Percentiles rank a stretch among this genome's conserved stretches.
Evolutionary conservation across 1,139 yeast species (phyloP).

Genomic region (Suhomyces taliae): DNA sequence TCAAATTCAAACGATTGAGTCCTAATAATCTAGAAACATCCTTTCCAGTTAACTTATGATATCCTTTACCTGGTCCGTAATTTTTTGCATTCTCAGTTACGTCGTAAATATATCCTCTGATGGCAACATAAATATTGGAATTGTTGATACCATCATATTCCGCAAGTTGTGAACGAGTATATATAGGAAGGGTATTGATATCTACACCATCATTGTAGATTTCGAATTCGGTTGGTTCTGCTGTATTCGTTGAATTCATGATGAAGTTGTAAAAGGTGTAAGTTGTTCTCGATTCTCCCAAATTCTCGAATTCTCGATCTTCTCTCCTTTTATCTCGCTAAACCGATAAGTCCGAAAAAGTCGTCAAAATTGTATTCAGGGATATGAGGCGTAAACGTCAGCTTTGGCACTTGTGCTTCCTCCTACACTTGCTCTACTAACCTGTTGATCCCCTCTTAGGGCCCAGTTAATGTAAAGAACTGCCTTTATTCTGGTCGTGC

Average conservation of each 20-base stretch:
- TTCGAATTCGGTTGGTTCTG: slow-evolving; percentile 10
- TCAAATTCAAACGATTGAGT: slow-evolving; percentile 46
- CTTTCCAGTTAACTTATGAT: slow-evolving; percentile 70
- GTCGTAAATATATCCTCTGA: slow-evolving; percentile 75
- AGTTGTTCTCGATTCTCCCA: background rate
- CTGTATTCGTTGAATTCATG: background rate
- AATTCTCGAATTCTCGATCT: background rate
- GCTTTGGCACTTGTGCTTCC: background rate
- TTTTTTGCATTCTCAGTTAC: slow-evolving; percentile 63
- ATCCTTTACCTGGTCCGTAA: slow-evolving; percentile 77
- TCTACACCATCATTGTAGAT: slow-evolving; percentile 21
- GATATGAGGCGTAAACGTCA: background rate
- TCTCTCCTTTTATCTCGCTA: background rate
- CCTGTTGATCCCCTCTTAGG: background rate
- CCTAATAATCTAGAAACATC: slow-evolving; percentile 74
- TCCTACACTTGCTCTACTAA: background rate
- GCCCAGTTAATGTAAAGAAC: background rate
- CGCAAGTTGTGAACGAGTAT: slow-evolving; percentile 36
- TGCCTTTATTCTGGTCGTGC: background rate
- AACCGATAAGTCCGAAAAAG: slow-evolving; percentile 1
- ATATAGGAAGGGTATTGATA: slow-evolving; percentile 30
- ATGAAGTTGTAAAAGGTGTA: background rate
- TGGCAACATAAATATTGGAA: slow-evolving; percentile 61
- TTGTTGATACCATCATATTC: slow-evolving; percentile 34
- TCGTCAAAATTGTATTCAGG: background rate